phyloP scores from a whole-genome alignment of 1,139 yeast genomes.

The Casaregolazyma suthepensis region DNA sequence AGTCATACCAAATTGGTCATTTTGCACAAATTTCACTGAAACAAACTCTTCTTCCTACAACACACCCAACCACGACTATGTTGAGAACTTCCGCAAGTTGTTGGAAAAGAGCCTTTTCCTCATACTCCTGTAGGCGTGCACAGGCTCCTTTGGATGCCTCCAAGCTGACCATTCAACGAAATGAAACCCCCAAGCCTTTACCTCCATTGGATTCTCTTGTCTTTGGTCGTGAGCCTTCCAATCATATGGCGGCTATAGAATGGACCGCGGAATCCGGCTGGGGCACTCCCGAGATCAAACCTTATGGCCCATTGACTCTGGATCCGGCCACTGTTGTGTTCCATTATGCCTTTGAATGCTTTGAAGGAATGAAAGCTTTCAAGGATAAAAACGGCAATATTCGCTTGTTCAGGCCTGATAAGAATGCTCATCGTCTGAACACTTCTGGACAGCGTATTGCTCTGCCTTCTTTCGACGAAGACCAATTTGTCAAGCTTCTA shows the following conservation, averaged over 20 bases:
- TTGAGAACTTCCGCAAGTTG: neutral
- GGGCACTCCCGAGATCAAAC: constrained; percentile 78
- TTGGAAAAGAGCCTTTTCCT: constrained; percentile 1
- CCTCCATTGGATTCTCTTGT: constrained; percentile 70
- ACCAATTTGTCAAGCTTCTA: constrained; percentile 66
- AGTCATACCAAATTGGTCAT: neutral
- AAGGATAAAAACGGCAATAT: constrained; percentile 52
- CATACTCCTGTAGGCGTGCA: neutral
- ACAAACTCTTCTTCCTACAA: neutral
- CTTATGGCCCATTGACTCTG: constrained; percentile 66
- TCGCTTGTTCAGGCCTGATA: constrained; percentile 84
- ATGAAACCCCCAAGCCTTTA: constrained; percentile 54
- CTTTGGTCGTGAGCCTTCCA: constrained; percentile 81
- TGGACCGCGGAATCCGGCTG: constrained; percentile 80
- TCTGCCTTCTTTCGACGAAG: constrained; percentile 76
- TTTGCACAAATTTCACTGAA: neutral
- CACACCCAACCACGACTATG: neutral
- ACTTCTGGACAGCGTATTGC: constrained; percentile 81
- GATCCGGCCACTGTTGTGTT: constrained; percentile 88
- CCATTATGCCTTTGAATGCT: constrained; percentile 92
- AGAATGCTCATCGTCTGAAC: constrained; percentile 89
- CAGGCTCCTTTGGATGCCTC: constrained; percentile 54
- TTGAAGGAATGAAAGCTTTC: constrained; percentile 96
- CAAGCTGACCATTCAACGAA: constrained; percentile 53
- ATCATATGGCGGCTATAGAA: constrained; percentile 85